phyloP scores from a whole-genome alignment of 192 early-diverging fungal species.

The Lobosporangium transversale region DNA sequence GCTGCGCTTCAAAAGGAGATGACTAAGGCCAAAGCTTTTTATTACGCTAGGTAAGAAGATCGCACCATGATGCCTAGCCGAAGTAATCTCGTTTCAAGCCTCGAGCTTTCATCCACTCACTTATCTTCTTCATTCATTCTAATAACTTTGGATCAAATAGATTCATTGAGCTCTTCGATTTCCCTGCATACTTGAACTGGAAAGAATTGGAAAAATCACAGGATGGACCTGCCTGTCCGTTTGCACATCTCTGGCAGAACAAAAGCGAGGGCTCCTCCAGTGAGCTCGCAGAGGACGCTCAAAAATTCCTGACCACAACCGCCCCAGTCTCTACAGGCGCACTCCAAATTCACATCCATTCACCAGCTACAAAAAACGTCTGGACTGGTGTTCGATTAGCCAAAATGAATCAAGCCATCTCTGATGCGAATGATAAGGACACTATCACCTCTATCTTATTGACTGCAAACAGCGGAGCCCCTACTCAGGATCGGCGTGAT shows the following conservation, averaged over 20 bases:
- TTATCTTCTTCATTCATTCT: too few species aligned
- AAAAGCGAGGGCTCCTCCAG: slow-evolving; percentile 50
- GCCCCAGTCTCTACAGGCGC: slow-evolving; percentile 46
- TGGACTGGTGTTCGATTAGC: slow-evolving; percentile 45
- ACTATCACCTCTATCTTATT: slow-evolving; percentile 47
- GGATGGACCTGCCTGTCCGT: slow-evolving; percentile 58
- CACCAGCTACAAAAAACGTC: slow-evolving; percentile 55
- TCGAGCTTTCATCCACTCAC: too few species aligned
- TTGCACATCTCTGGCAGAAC: slow-evolving; percentile 66
- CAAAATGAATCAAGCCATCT: slow-evolving; percentile 36
- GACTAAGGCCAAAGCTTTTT: slow-evolving; percentile 60
- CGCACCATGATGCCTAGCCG: background rate
- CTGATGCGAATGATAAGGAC: slow-evolving; percentile 9
- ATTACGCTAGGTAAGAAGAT: slow-evolving; percentile 53
- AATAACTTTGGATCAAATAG: slow-evolving; percentile 2
- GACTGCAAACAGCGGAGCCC: slow-evolving; percentile 42
- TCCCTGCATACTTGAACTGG: slow-evolving; percentile 55
- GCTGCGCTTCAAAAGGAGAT: slow-evolving; percentile 56
- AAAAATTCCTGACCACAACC: slow-evolving; percentile 35
- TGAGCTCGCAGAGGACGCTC: slow-evolving; percentile 23
- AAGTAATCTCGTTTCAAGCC: too few species aligned
- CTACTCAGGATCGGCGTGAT: slow-evolving; percentile 20
- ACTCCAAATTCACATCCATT: slow-evolving; percentile 43
- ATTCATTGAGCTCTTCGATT: slow-evolving; percentile 56
- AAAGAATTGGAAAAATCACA: slow-evolving; percentile 55